These are phyloP conservation scores for Ganoderma leucocontextum DNA, from an alignment of 1,284 basidiomycete genomes.

Conservation along the genomic window DNA sequence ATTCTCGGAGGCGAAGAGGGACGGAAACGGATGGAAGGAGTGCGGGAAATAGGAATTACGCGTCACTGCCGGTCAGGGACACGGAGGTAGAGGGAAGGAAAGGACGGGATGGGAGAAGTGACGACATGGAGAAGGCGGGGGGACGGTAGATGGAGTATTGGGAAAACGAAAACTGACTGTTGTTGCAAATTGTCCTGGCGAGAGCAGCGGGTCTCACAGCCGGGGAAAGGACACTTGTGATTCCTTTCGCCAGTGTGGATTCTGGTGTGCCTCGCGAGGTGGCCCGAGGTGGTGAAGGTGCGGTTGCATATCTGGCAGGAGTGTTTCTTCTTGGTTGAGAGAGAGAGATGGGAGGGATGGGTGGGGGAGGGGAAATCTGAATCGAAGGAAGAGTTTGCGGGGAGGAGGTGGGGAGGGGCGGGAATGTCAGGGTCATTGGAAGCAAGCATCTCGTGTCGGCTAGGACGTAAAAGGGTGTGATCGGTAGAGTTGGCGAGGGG, in stretches of 20 bases:
- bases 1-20: constrained; percentile 12
- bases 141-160: constrained; percentile 6
- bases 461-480: constrained; percentile 30
- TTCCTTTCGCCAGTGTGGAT: constrained; percentile 86
- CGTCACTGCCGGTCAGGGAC: background rate
- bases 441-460: constrained; percentile 27
- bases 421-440: constrained; percentile 23
- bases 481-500: constrained; percentile 22
- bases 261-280: constrained; percentile 81
- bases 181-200: constrained; percentile 85
- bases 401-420: constrained; percentile 17
- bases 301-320: constrained; percentile 56
- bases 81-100: background rate
- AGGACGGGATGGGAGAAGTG: constrained; percentile 8
- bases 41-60: background rate
- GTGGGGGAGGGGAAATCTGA: constrained; percentile 15
- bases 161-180: constrained; percentile 62
- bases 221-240: constrained; percentile 84
- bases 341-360: constrained; percentile 15
- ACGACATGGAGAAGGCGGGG: constrained; percentile 11
- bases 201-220: constrained; percentile 83
- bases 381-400: constrained; percentile 24
- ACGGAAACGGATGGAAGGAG: constrained; percentile 2
- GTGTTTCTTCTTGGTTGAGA: constrained; percentile 49
- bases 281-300: constrained; percentile 84